Percentiles rank a stretch among this genome's conserved stretches.
phyloP scores from a whole-genome alignment of 108 stramenopile species.

The Schizochytrium sp. region DNA sequence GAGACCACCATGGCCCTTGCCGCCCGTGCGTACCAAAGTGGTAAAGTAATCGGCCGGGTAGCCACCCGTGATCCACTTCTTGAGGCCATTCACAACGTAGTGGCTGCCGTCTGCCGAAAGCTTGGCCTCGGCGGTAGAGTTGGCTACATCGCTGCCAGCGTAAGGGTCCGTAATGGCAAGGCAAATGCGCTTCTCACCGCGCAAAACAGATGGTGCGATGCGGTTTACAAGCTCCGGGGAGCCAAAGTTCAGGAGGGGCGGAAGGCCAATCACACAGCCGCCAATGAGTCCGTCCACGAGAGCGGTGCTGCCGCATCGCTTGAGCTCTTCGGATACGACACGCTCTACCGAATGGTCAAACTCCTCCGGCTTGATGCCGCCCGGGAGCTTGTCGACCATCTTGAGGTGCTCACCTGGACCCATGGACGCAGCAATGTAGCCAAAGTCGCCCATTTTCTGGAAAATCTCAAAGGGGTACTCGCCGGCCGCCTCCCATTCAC shows the following conservation, averaged over 20 bases:
- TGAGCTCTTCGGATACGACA: neutral
- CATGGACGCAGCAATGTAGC: neutral
- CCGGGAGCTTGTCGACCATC: neutral
- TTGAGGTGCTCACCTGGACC: constrained; percentile 15
- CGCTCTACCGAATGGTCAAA: neutral
- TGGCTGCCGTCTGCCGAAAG: neutral
- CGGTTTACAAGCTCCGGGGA: neutral
- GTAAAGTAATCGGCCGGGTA: constrained; percentile 8
- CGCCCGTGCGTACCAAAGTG: neutral
- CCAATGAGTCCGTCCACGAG: neutral
- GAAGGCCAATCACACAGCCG: neutral
- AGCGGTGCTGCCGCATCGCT: neutral
- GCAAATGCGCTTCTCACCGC: constrained; percentile 7
- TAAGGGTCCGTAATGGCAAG: constrained; percentile 13
- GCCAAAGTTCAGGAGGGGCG: neutral
- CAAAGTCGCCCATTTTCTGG: neutral
- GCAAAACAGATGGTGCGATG: neutral
- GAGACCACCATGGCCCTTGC: neutral
- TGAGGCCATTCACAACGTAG: constrained; percentile 6
- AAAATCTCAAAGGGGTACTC: neutral
- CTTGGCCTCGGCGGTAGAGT: neutral
- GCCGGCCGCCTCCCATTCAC: neutral
- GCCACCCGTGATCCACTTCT: constrained; percentile 15
- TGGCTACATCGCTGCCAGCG: neutral
- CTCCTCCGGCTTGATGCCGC: constrained; percentile 14